Percentiles rank a stretch among this genome's conserved stretches.
Evolutionary conservation across 2,329 filamentous ascomycete genomes (phyloP).

Genomic region (Pleoardoris graminearum): DNA sequence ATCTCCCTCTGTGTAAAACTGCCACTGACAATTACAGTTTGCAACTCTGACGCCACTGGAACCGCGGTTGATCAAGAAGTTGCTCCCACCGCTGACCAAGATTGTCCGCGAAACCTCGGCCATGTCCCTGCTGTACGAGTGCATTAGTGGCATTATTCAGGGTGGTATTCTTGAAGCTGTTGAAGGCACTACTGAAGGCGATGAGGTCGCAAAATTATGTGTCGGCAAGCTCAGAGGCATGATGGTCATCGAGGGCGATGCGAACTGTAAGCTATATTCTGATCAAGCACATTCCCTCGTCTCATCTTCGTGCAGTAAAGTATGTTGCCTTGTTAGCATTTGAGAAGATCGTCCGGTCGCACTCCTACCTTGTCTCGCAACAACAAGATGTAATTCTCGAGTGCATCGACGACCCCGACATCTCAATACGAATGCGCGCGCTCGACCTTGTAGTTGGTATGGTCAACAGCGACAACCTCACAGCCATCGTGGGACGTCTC

Average conservation of each 20-base stretch:
- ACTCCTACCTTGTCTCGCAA: slow-evolving; percentile 83
- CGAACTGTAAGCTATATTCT: slow-evolving; percentile 69
- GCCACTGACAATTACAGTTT: slow-evolving; percentile 62
- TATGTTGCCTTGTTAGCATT: slow-evolving; percentile 95
- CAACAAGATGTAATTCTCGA: slow-evolving; percentile 97
- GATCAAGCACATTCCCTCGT: slow-evolving; percentile 18
- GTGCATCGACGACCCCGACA: slow-evolving; percentile 93
- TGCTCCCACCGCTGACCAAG: slow-evolving; percentile 86
- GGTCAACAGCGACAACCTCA: slow-evolving; percentile 85
- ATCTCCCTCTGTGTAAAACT: too few relatives aligned
- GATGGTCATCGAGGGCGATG: slow-evolving; percentile 90
- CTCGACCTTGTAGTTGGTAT: slow-evolving; percentile 91
- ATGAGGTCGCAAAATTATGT: slow-evolving; percentile 90
- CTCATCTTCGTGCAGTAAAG: slow-evolving; percentile 67
- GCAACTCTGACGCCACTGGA: slow-evolving; percentile 91
- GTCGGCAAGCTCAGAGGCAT: slow-evolving; percentile 92
- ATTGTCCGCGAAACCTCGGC: slow-evolving; percentile 93
- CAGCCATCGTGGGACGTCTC: slow-evolving; percentile 80
- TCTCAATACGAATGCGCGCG: slow-evolving; percentile 91
- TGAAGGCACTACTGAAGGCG: slow-evolving; percentile 77
- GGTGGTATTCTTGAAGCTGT: slow-evolving; percentile 87
- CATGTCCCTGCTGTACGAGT: slow-evolving; percentile 98
- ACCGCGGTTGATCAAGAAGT: slow-evolving; percentile 85
- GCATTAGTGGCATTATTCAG: slow-evolving; percentile 97
- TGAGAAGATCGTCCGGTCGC: slow-evolving; percentile 88